phyloP scores from a whole-genome alignment of 108 stramenopile genomes.

The Parietichytrium sp. region DNA sequence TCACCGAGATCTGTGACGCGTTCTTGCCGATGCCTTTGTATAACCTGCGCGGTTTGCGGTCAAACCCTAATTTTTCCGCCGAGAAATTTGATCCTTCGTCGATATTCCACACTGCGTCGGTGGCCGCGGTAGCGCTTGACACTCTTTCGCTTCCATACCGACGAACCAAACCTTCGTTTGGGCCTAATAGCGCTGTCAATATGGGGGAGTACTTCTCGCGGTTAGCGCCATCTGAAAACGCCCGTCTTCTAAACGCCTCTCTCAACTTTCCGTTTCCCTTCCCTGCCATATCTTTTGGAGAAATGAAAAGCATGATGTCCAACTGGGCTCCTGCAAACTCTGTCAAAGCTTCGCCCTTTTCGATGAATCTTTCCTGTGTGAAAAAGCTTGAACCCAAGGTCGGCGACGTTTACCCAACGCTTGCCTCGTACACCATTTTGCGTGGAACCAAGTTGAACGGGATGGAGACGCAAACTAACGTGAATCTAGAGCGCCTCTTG shows the following conservation, averaged over 20 bases:
- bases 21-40: slow-evolving; percentile 5
- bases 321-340: background rate
- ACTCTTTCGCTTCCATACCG: background rate
- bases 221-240: background rate
- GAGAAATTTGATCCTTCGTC: background rate
- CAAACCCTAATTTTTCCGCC: background rate
- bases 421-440: background rate
- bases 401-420: background rate
- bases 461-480: background rate
- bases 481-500: background rate
- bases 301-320: background rate
- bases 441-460: background rate
- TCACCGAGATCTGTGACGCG: background rate
- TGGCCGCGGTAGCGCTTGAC: background rate
- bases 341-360: background rate
- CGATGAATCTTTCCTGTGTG: background rate
- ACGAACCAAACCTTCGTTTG: background rate
- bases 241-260: background rate
- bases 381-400: background rate
- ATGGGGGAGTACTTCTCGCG: background rate
- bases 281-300: background rate
- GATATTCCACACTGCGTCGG: background rate
- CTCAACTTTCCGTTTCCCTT: background rate
- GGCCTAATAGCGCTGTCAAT: background rate
- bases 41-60: background rate